Percentiles rank a stretch among this genome's conserved stretches.
Evolutionary conservation across 305 asterid species (phyloP).

Genomic region (Withania somnifera): DNA sequence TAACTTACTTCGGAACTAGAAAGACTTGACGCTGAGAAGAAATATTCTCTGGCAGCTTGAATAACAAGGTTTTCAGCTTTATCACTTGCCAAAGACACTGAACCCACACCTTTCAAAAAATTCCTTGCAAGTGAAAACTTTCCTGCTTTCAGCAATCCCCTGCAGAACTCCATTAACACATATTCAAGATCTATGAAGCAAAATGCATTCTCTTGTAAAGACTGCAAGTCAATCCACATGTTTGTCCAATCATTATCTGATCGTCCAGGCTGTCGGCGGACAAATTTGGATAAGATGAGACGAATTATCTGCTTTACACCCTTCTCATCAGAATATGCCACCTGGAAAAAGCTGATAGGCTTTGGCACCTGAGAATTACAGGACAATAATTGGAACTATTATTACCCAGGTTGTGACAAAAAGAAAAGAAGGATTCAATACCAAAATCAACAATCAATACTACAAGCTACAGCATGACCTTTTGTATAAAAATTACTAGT

Average conservation of each 20-base stretch:
- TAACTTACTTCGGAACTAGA: conserved; percentile 74
- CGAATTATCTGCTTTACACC: conserved; percentile 88
- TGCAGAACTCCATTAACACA: conserved; percentile 83
- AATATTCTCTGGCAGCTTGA: conserved; percentile 97
- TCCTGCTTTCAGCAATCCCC: conserved; percentile 98
- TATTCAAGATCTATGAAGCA: conserved; percentile 84
- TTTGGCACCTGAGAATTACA: conserved; percentile 62
- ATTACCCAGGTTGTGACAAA: not conserved
- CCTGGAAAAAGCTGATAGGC: conserved; percentile 71
- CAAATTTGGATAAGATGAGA: conserved; percentile 84
- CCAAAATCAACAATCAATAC: not conserved
- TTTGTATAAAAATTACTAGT: not conserved
- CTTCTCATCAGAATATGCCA: conserved; percentile 60
- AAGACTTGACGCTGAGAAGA: conserved; percentile 96
- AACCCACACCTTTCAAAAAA: conserved; percentile 79
- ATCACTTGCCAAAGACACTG: conserved; percentile 72
- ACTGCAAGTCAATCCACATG: conserved; percentile 92
- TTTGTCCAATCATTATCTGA: conserved; percentile 94
- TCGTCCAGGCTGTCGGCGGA: conserved; percentile 76
- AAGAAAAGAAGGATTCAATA: not conserved
- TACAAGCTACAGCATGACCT: not conserved
- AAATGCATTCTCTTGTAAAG: conserved; percentile 91
- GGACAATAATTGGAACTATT: not conserved
- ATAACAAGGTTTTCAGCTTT: conserved; percentile 94
- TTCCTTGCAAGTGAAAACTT: conserved; percentile 86